These are phyloP conservation scores for Venustampulla echinocandica DNA, from an alignment of 495 filamentous ascomycete genomes.

Conservation along the genomic window DNA sequence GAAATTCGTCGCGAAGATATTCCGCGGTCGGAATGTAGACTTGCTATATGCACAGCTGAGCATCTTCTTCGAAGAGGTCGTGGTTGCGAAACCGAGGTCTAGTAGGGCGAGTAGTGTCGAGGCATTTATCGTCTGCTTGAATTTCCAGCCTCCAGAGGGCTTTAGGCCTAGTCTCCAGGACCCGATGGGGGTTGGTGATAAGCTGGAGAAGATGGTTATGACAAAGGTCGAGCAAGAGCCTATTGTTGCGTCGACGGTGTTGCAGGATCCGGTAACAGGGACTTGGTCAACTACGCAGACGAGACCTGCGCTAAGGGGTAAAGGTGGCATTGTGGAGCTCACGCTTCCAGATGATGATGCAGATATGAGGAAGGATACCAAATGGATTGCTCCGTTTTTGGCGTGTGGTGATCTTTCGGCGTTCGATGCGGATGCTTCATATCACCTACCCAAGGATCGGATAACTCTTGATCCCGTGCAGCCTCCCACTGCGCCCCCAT, in stretches of 20 bases:
- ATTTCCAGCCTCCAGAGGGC: constrained; percentile 58
- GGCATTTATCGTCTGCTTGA: constrained; percentile 91
- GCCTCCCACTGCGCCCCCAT: constrained; percentile 90
- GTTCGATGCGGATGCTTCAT: constrained; percentile 91
- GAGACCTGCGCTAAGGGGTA: constrained; percentile 20
- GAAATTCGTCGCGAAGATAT: constrained; percentile 97
- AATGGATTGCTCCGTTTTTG: constrained; percentile 90
- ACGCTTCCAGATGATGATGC: constrained; percentile 33
- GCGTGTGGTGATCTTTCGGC: constrained; percentile 93
- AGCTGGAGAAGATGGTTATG: constrained; percentile 37
- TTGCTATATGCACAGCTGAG: constrained; percentile 86
- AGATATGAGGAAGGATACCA: constrained; percentile 31
- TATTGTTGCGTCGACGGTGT: constrained; percentile 27
- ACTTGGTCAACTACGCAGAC: constrained; percentile 29
- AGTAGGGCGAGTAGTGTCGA: constrained; percentile 91
- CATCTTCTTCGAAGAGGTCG: constrained; percentile 77
- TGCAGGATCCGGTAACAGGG: constrained; percentile 33
- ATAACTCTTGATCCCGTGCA: constrained; percentile 88
- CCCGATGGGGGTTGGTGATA: constrained; percentile 50
- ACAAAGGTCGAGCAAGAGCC: constrained; percentile 27
- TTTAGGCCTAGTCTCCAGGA: constrained; percentile 60
- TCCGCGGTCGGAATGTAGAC: constrained; percentile 86
- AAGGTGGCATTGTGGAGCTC: constrained; percentile 57
- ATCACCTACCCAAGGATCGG: constrained; percentile 66
- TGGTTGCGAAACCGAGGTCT: constrained; percentile 86